Conservation (phyloP, 176 grass and related monocot genomes). For the Juncus inflexus region DNA sequence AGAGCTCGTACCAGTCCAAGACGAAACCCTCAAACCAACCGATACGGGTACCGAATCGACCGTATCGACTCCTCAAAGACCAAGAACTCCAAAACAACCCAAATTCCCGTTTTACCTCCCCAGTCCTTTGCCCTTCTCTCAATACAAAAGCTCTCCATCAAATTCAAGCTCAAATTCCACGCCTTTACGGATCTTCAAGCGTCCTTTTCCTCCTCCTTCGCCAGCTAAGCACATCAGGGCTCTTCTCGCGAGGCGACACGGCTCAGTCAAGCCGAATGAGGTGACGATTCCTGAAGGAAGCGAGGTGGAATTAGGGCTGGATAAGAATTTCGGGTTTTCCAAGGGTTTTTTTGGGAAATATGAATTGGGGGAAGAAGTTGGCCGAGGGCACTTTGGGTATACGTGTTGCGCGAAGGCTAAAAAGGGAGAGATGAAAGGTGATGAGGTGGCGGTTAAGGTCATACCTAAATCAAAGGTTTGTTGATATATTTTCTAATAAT, state of each 20-base stretch:
- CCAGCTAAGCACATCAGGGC: conserved; percentile 98
- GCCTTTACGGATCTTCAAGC: conserved; percentile 76
- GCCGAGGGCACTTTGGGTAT: conserved; percentile 95
- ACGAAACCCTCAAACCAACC: conserved; percentile 21
- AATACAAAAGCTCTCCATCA: conserved; percentile 83
- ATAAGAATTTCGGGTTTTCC: conserved; percentile 96
- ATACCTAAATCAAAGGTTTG: conserved; percentile 94
- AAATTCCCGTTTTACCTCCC: conserved; percentile 97
- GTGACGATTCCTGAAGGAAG: conserved; percentile 86
- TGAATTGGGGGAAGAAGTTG: conserved; percentile 91
- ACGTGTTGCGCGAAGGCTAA: conserved; percentile 89
- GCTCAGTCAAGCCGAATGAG: conserved; percentile 94
- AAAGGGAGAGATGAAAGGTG: conserved; percentile 91
- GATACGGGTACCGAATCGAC: conserved; percentile 32
- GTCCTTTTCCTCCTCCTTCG: conserved; percentile 91
- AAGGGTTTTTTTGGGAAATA: conserved; percentile 94
- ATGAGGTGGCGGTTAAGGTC: conserved; percentile 98
- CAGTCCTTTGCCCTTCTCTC: conserved; percentile 74
- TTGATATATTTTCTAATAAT: too few species aligned
- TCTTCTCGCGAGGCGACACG: conserved; percentile 77
- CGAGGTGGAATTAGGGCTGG: conserved; percentile 70
- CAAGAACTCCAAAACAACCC: conserved; percentile 64
- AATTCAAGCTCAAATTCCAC: conserved; percentile 87
- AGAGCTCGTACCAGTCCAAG: conserved; percentile 40
- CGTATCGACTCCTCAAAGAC: conserved; percentile 35